Evolutionary conservation across 768 basidiomycete genomes (phyloP).

Genomic region (Boletus barrowsii): DNA sequence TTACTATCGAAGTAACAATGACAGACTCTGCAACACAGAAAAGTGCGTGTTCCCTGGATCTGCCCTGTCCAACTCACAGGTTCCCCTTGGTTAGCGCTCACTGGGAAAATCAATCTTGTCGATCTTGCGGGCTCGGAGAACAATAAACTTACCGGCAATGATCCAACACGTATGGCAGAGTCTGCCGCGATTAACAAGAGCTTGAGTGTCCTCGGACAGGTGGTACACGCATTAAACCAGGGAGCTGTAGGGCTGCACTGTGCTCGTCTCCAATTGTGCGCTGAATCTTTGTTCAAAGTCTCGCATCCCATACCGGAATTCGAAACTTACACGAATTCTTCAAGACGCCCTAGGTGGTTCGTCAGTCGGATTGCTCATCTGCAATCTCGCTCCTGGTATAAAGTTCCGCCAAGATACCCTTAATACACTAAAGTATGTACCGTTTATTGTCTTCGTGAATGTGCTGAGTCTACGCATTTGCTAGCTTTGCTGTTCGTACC

Average conservation of each 20-base stretch:
- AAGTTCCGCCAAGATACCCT: slow-evolving; percentile 86
- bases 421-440: slow-evolving; percentile 81
- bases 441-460: neutral
- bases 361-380: slow-evolving; percentile 77
- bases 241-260: slow-evolving; percentile 46
- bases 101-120: slow-evolving; percentile 81
- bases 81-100: slow-evolving; percentile 43
- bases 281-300: slow-evolving; percentile 38
- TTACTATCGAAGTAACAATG: slow-evolving; percentile 69
- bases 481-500: slow-evolving; percentile 75
- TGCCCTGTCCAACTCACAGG: neutral
- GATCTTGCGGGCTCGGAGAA: slow-evolving; percentile 92
- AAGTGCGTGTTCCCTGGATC: slow-evolving; percentile 38
- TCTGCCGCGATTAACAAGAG: slow-evolving; percentile 89
- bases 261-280: neutral
- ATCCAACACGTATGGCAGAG: slow-evolving; percentile 83
- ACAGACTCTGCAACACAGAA: slow-evolving; percentile 49
- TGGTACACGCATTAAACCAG: slow-evolving; percentile 79
- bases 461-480: slow-evolving; percentile 8
- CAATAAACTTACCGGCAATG: slow-evolving; percentile 88
- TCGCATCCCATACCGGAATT: slow-evolving; percentile 86
- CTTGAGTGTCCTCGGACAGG: slow-evolving; percentile 81
- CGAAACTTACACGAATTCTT: slow-evolving; percentile 82
- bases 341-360: slow-evolving; percentile 88
- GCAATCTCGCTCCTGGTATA: slow-evolving; percentile 79